Evolutionary conservation across 495 filamentous ascomycete species (phyloP).

Genomic region (Podospora pseudopauciseta): DNA sequence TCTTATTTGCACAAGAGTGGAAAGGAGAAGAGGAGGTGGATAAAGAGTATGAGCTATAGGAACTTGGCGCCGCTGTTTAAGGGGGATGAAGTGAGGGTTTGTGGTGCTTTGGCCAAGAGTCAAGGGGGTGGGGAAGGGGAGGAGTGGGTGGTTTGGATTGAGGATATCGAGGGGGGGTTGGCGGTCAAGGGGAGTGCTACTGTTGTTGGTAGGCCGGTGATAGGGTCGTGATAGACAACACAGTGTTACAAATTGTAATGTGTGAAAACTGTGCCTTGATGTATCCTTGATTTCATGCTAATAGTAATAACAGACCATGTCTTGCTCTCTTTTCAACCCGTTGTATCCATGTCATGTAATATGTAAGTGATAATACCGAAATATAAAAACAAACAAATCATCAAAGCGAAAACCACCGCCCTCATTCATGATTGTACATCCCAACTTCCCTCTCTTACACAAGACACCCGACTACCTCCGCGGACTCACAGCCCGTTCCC

Average conservation of each 20-base stretch:
- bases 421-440: not conserved
- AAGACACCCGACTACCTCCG: not conserved
- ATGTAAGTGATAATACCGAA: not conserved
- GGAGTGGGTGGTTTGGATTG: slow-evolving; percentile 65
- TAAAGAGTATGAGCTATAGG: slow-evolving; percentile 64
- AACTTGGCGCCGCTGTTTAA: slow-evolving; percentile 82
- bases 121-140: slow-evolving; percentile 11
- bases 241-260: not conserved
- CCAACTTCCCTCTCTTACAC: not conserved
- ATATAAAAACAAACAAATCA: not conserved
- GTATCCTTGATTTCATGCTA: not conserved
- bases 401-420: not conserved
- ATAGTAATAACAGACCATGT: not conserved
- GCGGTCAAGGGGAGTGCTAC: slow-evolving; percentile 53
- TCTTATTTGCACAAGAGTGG: not conserved
- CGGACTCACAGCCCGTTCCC: slow-evolving; percentile 51
- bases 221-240: too few relatives aligned
- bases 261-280: not conserved
- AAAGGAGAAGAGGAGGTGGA: slow-evolving; percentile 17
- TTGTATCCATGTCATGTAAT: not conserved
- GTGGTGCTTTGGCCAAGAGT: slow-evolving; percentile 39
- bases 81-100: slow-evolving; percentile 60
- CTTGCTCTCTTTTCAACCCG: not conserved
- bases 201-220: not conserved
- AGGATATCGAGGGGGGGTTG: slow-evolving; percentile 54